phyloP scores from a whole-genome alignment of 805 yeast species.

The Sugiyamaella floridensis region DNA sequence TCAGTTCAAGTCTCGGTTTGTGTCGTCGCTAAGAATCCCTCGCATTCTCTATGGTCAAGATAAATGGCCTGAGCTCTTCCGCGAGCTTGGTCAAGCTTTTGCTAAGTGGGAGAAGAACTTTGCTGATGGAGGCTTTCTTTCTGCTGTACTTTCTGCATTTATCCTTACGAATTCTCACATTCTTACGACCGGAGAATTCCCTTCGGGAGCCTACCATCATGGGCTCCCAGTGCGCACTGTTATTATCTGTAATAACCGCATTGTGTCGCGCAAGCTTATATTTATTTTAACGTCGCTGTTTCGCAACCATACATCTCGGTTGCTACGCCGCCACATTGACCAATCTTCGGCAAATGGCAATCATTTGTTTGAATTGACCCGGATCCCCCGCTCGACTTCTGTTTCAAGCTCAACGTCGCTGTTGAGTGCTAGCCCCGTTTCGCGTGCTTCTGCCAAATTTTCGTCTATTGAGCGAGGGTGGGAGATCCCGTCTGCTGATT shows the following conservation, averaged over 20 bases:
- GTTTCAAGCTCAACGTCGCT: conserved; percentile 1
- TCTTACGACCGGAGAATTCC: background rate
- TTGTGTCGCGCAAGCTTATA: conserved; percentile 17
- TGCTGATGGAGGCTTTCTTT: conserved; percentile 10
- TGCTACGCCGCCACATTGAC: background rate
- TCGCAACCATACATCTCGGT: conserved; percentile 10
- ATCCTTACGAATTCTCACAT: conserved; percentile 2
- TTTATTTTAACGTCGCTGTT: conserved; percentile 19
- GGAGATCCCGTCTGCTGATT: conserved; percentile 16
- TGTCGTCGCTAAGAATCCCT: conserved; percentile 18
- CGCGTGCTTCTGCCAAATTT: conserved; percentile 7
- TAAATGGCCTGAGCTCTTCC: conserved; percentile 17
- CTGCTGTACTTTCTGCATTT: conserved; percentile 13
- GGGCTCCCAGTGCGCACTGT: conserved; percentile 14
- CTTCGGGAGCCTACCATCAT: background rate
- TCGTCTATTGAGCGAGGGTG: conserved; percentile 16
- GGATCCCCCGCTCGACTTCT: background rate
- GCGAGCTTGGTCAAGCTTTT: conserved; percentile 10
- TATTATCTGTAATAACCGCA: conserved; percentile 17
- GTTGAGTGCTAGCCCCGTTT: background rate
- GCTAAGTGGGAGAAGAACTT: conserved; percentile 6
- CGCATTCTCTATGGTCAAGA: conserved; percentile 24
- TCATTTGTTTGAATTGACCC: background rate
- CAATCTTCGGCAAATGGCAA: background rate
- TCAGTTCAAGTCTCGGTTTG: conserved; percentile 15